These are phyloP conservation scores for Candida loeiensis DNA, from an alignment of 805 yeast genomes.

Conservation along the genomic window DNA sequence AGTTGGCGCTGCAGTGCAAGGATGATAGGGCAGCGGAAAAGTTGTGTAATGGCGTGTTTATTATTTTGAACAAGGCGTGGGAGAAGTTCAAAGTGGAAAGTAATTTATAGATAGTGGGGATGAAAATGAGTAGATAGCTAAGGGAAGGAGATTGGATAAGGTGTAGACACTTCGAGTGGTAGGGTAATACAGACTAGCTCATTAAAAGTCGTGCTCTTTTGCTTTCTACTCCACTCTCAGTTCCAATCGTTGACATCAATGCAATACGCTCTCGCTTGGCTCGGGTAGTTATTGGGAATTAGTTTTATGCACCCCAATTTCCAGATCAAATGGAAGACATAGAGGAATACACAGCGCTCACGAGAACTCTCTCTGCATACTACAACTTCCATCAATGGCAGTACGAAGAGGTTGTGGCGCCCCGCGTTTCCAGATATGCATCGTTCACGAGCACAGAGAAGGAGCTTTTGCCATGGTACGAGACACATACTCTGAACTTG, in stretches of 20 bases:
- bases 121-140: background rate
- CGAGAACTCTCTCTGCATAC: slow-evolving; percentile 35
- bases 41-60: slow-evolving; percentile 85
- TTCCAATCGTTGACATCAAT: too few species aligned
- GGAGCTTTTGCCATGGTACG: slow-evolving; percentile 49
- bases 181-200: too few species aligned
- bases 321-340: slow-evolving; percentile 20
- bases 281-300: too few species aligned
- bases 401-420: slow-evolving; percentile 29
- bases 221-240: too few species aligned
- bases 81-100: slow-evolving; percentile 22
- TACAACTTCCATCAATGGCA: slow-evolving; percentile 33
- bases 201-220: too few species aligned
- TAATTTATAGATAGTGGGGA: background rate
- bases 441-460: slow-evolving; percentile 40
- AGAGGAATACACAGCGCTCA: slow-evolving; percentile 36
- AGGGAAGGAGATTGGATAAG: background rate
- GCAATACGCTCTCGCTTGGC: too few species aligned
- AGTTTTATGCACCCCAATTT: background rate
- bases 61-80: slow-evolving; percentile 80
- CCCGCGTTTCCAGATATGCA: slow-evolving; percentile 24
- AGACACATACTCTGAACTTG: slow-evolving; percentile 36
- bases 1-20: slow-evolving; percentile 38
- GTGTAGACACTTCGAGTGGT: too few species aligned
- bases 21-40: slow-evolving; percentile 66